Conservation (phyloP, 2,329 filamentous ascomycete genomes). For the Paraconiothyrium brasiliense region DNA sequence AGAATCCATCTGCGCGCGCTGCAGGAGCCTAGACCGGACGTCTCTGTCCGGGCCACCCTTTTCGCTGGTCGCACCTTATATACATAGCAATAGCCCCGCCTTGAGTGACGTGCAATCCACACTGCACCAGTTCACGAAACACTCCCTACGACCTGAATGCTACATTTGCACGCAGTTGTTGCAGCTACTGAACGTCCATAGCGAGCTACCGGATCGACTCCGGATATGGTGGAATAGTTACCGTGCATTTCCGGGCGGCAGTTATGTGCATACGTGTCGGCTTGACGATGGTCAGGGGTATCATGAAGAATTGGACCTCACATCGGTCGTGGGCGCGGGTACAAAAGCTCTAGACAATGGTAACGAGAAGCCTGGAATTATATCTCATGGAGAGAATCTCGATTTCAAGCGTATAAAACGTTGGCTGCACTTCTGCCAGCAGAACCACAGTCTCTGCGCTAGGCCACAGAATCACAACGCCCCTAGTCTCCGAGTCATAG, state of each 20-base stretch:
- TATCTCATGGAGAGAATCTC: neutral
- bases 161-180: neutral
- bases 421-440: neutral
- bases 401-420: neutral
- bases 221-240: neutral
- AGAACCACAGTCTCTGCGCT: neutral
- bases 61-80: neutral
- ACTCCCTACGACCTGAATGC: neutral
- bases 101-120: neutral
- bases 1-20: neutral
- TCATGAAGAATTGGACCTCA: neutral
- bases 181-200: neutral
- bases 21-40: neutral
- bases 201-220: neutral
- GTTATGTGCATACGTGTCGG: neutral
- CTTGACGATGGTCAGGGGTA: neutral
- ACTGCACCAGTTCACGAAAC: neutral
- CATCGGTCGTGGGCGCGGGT: too few species aligned
- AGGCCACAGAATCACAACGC: neutral
- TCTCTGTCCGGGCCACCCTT: neutral
- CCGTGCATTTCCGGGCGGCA: neutral
- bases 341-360: too few species aligned
- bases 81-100: neutral
- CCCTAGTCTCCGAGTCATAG: neutral
- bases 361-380: too few species aligned